Evolutionary conservation across 2,329 filamentous ascomycete species (phyloP), one percentile per base, ranked within the genome.

Genomic region (Ceratocystis lukuohia): DNA sequence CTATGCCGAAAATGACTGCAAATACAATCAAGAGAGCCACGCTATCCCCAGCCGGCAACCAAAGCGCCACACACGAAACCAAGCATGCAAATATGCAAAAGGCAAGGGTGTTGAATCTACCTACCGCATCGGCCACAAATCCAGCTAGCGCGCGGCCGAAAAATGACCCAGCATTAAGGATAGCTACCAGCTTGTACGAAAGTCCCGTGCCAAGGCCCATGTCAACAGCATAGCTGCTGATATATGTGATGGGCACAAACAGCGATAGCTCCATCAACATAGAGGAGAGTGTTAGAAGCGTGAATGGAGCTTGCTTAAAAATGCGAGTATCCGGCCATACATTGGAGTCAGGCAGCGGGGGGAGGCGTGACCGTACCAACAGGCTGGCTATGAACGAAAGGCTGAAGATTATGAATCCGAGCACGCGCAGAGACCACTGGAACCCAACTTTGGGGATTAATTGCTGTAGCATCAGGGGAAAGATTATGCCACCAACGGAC

Each of bases 51-150:
- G 80, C 78, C 0, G 82, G 89, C 22, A 95, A 79, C 90, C 90
- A 96, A 20, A 92, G 73, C 2, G 82, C 85, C 4, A 88, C 82
- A 3, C 87, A 75, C 41, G 77, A 76, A 48, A 77, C 73, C n/a
- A 87, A 77, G 67, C 79, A 81, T 5, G 81, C 70, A 0, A 80
- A 74, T 30, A 91, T 82, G 0, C 87, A 87, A 20, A 84, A 74
- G 61, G 93, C 82, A 76, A 94, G 88, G 63, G 86, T 83, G 72
- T 96, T 96, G 77, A 90, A 95, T 3, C 90, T 84, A 0, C 91
- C 91, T 2, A 91, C 73, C 62, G 80, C 83, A 73, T 96, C 91
- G 0, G 90, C 87, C 7, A 91, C 76, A 69, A 88, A 80, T 0
- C 91, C 90, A 0, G 91, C 89, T 0, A 91, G 78, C 75, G 85